phyloP scores from a whole-genome alignment of 257 asterid genomes.

The Eucommia ulmoides region DNA sequence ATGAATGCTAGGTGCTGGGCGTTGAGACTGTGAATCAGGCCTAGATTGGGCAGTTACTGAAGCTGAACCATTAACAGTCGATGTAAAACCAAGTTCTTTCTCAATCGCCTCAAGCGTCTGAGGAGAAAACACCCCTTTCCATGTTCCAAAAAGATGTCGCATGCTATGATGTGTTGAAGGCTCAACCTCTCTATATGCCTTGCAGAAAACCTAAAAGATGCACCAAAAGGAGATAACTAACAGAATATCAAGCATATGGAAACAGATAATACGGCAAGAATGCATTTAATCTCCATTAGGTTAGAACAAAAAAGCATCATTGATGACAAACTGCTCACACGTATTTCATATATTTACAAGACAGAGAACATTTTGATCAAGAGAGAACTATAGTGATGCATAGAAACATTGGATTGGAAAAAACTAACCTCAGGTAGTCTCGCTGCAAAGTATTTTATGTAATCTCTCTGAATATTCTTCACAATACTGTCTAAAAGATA shows the following conservation, averaged over 20 bases:
- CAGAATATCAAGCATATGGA: neutral
- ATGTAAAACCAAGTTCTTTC: constrained; percentile 71
- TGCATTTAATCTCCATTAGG: too few relatives aligned
- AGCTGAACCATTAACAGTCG: constrained; percentile 50
- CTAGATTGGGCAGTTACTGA: constrained; percentile 27
- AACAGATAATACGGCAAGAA: neutral
- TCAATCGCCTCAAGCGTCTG: constrained; percentile 67
- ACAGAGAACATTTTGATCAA: neutral
- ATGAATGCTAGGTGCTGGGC: constrained; percentile 72
- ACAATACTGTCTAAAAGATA: constrained; percentile 92
- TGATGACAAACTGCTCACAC: neutral
- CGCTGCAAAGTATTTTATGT: constrained; percentile 61
- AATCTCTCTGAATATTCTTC: constrained; percentile 94
- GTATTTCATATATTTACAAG: too few relatives aligned
- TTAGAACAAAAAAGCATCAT: neutral
- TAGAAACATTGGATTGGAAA: too few relatives aligned
- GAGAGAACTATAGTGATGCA: too few relatives aligned
- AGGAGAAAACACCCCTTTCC: constrained; percentile 86
- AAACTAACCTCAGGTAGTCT: constrained; percentile 20
- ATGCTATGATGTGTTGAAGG: constrained; percentile 66
- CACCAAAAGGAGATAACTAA: constrained; percentile 9
- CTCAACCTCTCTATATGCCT: constrained; percentile 76
- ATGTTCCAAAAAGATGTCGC: constrained; percentile 94
- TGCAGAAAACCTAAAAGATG: constrained; percentile 64
- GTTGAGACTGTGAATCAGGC: constrained; percentile 59